A percentile compares a stretch with the other conserved stretches of the same genome.
phyloP scores from a whole-genome alignment of 1,284 basidiomycete species.

The Lentinula novae-zelandiae region DNA sequence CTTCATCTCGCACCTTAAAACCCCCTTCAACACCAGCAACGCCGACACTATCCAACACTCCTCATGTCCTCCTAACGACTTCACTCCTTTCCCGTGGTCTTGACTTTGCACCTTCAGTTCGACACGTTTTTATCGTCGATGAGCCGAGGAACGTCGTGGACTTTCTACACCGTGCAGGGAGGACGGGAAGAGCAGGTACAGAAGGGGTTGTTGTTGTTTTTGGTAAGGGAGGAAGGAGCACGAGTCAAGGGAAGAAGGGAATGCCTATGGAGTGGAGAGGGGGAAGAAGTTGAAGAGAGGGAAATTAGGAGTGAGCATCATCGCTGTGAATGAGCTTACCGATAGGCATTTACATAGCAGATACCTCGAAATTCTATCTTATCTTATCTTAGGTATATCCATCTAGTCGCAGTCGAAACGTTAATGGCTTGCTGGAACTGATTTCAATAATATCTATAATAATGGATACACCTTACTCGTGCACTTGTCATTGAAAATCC shows the following conservation, averaged over 20 bases:
- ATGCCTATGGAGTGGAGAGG: not conserved
- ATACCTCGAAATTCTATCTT: too few relatives aligned
- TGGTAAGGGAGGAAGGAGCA: constrained; percentile 47
- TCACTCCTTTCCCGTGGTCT: constrained; percentile 89
- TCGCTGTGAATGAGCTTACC: too few relatives aligned
- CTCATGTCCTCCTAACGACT: constrained; percentile 82
- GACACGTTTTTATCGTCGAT: constrained; percentile 81
- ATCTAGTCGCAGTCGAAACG: too few relatives aligned
- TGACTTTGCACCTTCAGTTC: constrained; percentile 76
- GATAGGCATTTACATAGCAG: too few relatives aligned
- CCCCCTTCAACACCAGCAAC: not conserved
- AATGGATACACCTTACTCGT: too few relatives aligned
- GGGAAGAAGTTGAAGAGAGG: not conserved
- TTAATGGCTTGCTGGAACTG: too few relatives aligned
- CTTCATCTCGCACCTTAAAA: not conserved
- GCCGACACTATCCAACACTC: constrained; percentile 19
- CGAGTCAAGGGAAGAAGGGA: not conserved
- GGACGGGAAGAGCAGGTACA: constrained; percentile 70
- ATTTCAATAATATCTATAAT: too few relatives aligned
- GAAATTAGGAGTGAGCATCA: not conserved
- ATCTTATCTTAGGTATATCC: too few relatives aligned
- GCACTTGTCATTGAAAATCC: too few relatives aligned
- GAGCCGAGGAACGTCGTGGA: constrained; percentile 85
- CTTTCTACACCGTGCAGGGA: constrained; percentile 85
- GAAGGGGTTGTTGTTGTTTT: constrained; percentile 69